Base-by-base conservation (phyloP, 2,329 filamentous ascomycete genomes). In the Dothideomycetes sp. region DNA sequence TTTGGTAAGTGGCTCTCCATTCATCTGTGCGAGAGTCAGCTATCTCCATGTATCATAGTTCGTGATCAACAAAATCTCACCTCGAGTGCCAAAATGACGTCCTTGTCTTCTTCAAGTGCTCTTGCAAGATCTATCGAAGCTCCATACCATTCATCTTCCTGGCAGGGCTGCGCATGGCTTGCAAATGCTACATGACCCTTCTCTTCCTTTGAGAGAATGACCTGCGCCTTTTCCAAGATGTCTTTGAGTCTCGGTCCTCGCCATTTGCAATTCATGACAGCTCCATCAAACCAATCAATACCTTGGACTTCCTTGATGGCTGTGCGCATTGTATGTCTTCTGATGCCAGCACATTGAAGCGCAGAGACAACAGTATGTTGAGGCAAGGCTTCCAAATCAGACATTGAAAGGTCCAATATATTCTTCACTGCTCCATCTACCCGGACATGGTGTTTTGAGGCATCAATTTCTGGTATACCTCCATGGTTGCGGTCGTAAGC, bases 211-310 rank as follows among this genome's bases (percentile, higher is more conserved):
- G 51, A 48, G 4, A 64, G 44, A 3, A 51, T 49, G 10, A 74
- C 42, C 1, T 64, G 64, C 1, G 70, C 70, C 22, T 56, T 56
- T 2, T 57, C 46, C 27, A 79, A 55, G 3, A 78, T 62, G 49
- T 77, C 72, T 19, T 59, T 52, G 10, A 78, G 58, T 4, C 68
- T 56, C 2, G 73, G 73, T 0, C 71, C 72, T 11, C 59, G 64
- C 72, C 72, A 77, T 40, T 58, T 63, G 48, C 72, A 75, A 48
- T 77, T 77, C 71, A 77, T 76, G 15, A 77, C 65, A 0, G 73
- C 74, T 30, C 66, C 73, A 47, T 77, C 73, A 29, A 65, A 64
- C 74, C 75, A 78, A 49, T 78, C 72, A 31, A 78, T 68, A 1
- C 74, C 75, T 24, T 65, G 58, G 4, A 77, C 73, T 52, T 77